phyloP scores from a whole-genome alignment of 176 grass and related monocot species.

The Typha latifolia region DNA sequence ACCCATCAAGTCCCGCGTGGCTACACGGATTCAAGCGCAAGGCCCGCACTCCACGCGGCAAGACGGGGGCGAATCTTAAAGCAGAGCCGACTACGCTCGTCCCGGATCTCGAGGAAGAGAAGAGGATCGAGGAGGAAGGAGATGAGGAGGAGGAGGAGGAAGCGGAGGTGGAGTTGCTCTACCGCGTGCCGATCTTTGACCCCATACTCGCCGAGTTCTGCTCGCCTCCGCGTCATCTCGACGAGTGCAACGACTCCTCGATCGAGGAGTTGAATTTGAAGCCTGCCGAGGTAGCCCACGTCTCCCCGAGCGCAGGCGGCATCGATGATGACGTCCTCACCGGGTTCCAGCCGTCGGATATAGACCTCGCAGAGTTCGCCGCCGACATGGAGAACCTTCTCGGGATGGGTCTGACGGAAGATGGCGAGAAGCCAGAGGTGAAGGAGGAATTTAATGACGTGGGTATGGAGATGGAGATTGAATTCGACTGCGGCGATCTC shows the following conservation, averaged over 20 bases:
- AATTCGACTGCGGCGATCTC: not conserved
- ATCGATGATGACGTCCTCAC: slow-evolving; percentile 18
- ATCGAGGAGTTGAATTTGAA: not conserved
- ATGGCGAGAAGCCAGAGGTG: slow-evolving; percentile 32
- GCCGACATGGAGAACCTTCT: slow-evolving; percentile 89
- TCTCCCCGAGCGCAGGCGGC: not conserved
- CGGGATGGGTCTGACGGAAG: slow-evolving; percentile 36
- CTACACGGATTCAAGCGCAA: slow-evolving; percentile 51
- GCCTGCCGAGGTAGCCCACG: not conserved
- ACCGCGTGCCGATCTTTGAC: slow-evolving; percentile 64
- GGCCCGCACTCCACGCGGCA: slow-evolving; percentile 63
- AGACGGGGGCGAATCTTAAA: slow-evolving; percentile 21
- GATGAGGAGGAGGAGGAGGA: slow-evolving; percentile 9
- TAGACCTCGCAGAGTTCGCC: slow-evolving; percentile 71
- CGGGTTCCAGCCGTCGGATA: slow-evolving; percentile 51
- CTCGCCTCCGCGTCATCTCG: not conserved
- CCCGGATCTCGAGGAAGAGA: slow-evolving; percentile 50
- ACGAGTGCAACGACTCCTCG: not conserved
- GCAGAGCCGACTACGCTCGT: slow-evolving; percentile 19
- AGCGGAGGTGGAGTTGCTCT: slow-evolving; percentile 51
- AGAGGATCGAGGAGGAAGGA: slow-evolving; percentile 13
- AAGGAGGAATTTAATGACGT: slow-evolving; percentile 24
- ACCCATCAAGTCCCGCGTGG: slow-evolving; percentile 37
- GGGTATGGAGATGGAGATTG: slow-evolving; percentile 15
- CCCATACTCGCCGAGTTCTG: slow-evolving; percentile 64